phyloP scores from a whole-genome alignment of 2,329 filamentous ascomycete species.

The Sporothrix sp. region DNA sequence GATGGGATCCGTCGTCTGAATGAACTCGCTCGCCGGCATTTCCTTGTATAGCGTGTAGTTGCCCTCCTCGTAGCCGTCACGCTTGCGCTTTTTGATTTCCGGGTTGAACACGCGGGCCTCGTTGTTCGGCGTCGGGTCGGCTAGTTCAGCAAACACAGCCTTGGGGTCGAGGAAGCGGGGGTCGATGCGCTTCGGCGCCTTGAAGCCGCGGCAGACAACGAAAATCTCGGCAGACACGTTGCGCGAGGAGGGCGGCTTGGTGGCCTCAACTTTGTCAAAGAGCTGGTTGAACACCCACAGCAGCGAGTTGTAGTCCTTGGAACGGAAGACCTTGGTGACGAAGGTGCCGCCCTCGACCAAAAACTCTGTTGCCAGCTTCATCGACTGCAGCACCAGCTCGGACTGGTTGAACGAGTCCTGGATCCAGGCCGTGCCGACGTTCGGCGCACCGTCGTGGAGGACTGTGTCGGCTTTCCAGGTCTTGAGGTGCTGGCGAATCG shows the following conservation, averaged over 20 bases:
- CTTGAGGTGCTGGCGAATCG: slow-evolving; percentile 81
- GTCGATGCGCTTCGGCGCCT: slow-evolving; percentile 87
- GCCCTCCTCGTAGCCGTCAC: slow-evolving; percentile 95
- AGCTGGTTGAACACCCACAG: slow-evolving; percentile 98
- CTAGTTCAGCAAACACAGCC: slow-evolving; percentile 86
- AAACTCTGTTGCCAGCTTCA: slow-evolving; percentile 94
- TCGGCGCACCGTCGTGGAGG: slow-evolving; percentile 92
- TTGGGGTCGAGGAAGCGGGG: slow-evolving; percentile 84
- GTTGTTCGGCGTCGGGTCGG: slow-evolving; percentile 78
- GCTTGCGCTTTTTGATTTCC: slow-evolving; percentile 92
- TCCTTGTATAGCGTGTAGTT: slow-evolving; percentile 92
- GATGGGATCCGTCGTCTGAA: slow-evolving; percentile 88
- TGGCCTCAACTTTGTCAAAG: slow-evolving; percentile 90
- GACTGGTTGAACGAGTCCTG: slow-evolving; percentile 98
- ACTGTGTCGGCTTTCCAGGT: slow-evolving; percentile 95
- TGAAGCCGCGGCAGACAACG: slow-evolving; percentile 90
- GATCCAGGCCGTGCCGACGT: slow-evolving; percentile 95
- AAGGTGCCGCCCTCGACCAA: slow-evolving; percentile 82
- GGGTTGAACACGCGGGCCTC: slow-evolving; percentile 98
- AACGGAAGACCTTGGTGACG: slow-evolving; percentile 94
- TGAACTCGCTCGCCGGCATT: slow-evolving; percentile 79
- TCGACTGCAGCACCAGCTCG: slow-evolving; percentile 77
- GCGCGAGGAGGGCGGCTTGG: slow-evolving; percentile 89
- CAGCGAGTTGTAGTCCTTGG: slow-evolving; percentile 91
- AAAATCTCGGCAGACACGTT: slow-evolving; percentile 98